phyloP scores from a whole-genome alignment of 257 asterid genomes.

The Leonotis leonurus region DNA sequence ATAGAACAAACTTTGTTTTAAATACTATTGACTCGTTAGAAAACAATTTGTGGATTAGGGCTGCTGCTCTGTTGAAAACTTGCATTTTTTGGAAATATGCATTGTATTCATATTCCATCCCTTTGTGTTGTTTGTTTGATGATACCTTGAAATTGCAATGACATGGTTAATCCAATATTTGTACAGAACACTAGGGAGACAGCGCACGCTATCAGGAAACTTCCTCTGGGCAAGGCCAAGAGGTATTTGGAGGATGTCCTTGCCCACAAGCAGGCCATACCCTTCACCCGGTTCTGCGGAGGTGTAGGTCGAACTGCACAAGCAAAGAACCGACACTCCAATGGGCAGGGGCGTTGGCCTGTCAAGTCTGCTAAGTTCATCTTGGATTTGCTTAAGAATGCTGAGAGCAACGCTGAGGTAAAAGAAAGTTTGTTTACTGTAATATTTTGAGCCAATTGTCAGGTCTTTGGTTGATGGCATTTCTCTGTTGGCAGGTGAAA shows the following conservation, averaged over 20 bases:
- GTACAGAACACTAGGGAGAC: conserved; percentile 60
- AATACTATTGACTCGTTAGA: neutral
- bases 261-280: conserved; percentile 65
- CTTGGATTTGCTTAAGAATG: conserved; percentile 65
- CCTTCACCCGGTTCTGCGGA: conserved; percentile 65
- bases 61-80: too few relatives aligned
- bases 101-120: too few relatives aligned
- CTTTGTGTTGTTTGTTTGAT: neutral
- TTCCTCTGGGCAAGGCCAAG: conserved; percentile 51
- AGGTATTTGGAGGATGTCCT: conserved; percentile 59
- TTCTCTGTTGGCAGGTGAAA: conserved; percentile 46
- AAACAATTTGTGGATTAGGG: neutral
- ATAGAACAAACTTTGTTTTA: neutral
- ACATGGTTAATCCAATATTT: neutral
- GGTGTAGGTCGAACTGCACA: conserved; percentile 79
- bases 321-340: conserved; percentile 64
- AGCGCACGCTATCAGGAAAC: conserved; percentile 61
- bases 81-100: too few relatives aligned
- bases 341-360: conserved; percentile 83
- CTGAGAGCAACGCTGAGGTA: conserved; percentile 77
- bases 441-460: neutral
- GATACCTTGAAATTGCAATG: neutral
- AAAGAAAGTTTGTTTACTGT: neutral
- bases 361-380: conserved; percentile 60
- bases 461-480: neutral